Base-by-base conservation (phyloP, 1,284 basidiomycete genomes). In the Chalciporus sp. region DNA sequence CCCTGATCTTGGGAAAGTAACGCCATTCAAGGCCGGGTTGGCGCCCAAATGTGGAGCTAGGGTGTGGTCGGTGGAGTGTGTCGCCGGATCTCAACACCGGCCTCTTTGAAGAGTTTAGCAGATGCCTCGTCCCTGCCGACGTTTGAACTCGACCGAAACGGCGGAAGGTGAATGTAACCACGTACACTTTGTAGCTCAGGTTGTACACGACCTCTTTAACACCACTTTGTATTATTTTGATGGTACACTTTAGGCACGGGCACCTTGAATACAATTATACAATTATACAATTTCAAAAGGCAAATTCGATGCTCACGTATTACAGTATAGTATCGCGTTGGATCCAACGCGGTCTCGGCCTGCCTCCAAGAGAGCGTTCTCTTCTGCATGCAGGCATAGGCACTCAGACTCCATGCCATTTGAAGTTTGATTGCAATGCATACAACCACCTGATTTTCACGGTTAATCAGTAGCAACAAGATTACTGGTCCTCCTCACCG, bases 161-260 rank as follows among this genome's bases (percentile, higher is more conserved):
- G 28, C 50, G 42, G 41, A 47, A 19, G 31, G 42, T 39, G 33
- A 49, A 23, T 28, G 14, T 20, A 42, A 26, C 57, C 40, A 62
- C 85, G 65, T 73, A 95, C 94, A 98, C 92, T 76, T 92, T 94
- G 74, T 99, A 99, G 56, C 88, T 89, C 51, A 98, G 77, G 72
- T 96, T 96, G 71, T 99, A 99, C 6, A 99, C 92, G 9, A 99
- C 96, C 60, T 90, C 90, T 56, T 83, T 86, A 14, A 99, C 90
- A 4, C 96, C 96, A 42, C 89, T 91, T 69, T 99, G 96, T 23
- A 95, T 93, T 61, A 99, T 98, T 72, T 99, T 99, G 70, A 98
- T 89, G 0, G 95, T 94, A 69, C 97, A 99, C 59, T 87, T 87
- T 9, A 99, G 77, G 70, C 97, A 99, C 0, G 97, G 97, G 66